phyloP scores from a whole-genome alignment of 75 land plant species.

The Selaginella tamariscina region DNA sequence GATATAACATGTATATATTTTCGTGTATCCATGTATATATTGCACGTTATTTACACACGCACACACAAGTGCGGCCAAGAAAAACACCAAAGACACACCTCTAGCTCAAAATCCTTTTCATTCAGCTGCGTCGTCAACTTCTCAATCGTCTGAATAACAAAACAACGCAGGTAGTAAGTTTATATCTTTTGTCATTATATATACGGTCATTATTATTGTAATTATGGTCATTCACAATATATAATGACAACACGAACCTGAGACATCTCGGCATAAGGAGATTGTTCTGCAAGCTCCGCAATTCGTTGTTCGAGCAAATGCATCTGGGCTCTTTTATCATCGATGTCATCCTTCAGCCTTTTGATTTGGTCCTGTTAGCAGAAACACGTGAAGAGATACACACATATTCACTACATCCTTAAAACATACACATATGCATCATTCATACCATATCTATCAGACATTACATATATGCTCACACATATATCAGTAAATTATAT shows the following conservation, averaged over 20 bases:
- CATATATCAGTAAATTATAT: slow-evolving; percentile 8
- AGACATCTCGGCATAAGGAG: slow-evolving; percentile 59
- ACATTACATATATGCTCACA: not conserved
- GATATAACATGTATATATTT: too few relatives aligned
- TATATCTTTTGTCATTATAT: too few relatives aligned
- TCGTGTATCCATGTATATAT: too few relatives aligned
- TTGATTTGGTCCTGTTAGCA: slow-evolving; percentile 76
- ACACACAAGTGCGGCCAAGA: not conserved
- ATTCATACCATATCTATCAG: not conserved
- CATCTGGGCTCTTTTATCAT: slow-evolving; percentile 75
- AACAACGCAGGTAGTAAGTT: not conserved
- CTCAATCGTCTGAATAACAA: slow-evolving; percentile 53
- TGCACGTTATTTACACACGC: not conserved
- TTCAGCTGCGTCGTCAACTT: slow-evolving; percentile 65
- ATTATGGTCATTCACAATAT: not conserved
- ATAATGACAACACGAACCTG: slow-evolving; percentile 21
- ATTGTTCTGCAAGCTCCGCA: slow-evolving; percentile 46
- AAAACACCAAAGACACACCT: slow-evolving; percentile 32
- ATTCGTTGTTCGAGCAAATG: slow-evolving; percentile 64
- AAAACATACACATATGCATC: slow-evolving; percentile 5
- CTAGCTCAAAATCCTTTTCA: slow-evolving; percentile 89
- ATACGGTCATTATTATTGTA: too few relatives aligned
- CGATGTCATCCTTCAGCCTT: slow-evolving; percentile 64
- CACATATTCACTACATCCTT: not conserved
- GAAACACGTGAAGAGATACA: too few relatives aligned